phyloP scores from a whole-genome alignment of 148 eudicot species.

The Salicornia ramosissima region DNA sequence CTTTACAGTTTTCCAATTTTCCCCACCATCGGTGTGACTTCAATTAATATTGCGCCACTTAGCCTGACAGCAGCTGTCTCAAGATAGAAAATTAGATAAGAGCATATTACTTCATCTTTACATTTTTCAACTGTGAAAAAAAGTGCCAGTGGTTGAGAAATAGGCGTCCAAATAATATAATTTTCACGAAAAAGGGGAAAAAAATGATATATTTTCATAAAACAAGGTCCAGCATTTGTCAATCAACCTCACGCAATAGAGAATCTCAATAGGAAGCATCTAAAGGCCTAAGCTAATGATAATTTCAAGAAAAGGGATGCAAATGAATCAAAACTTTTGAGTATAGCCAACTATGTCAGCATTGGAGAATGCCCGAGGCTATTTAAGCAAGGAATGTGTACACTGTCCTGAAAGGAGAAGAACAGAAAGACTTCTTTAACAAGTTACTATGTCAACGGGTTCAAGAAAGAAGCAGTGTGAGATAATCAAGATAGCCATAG shows the following conservation, averaged over 20 bases:
- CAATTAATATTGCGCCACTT: no score
- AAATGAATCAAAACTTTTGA: neutral
- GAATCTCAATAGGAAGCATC: neutral
- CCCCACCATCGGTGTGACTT: no score
- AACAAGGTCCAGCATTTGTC: neutral
- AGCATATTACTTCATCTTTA: neutral
- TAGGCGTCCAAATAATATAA: neutral
- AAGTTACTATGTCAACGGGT: neutral
- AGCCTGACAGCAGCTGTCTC: neutral
- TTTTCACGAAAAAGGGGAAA: neutral
- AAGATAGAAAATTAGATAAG: neutral
- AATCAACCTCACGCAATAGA: neutral
- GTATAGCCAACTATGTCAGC: neutral
- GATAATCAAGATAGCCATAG: neutral
- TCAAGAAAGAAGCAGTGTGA: slow-evolving; percentile 1
- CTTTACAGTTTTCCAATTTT: no score
- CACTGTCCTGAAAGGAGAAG: neutral
- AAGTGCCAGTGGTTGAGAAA: neutral
- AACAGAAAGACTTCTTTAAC: neutral
- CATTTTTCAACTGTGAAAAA: neutral
- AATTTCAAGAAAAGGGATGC: neutral
- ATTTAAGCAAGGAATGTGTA: no score
- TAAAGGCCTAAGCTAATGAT: neutral
- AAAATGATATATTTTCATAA: no score
- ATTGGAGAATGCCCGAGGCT: neutral